Conservation (phyloP, 2,329 filamentous ascomycete genomes). For the Cladosporium sp. region DNA sequence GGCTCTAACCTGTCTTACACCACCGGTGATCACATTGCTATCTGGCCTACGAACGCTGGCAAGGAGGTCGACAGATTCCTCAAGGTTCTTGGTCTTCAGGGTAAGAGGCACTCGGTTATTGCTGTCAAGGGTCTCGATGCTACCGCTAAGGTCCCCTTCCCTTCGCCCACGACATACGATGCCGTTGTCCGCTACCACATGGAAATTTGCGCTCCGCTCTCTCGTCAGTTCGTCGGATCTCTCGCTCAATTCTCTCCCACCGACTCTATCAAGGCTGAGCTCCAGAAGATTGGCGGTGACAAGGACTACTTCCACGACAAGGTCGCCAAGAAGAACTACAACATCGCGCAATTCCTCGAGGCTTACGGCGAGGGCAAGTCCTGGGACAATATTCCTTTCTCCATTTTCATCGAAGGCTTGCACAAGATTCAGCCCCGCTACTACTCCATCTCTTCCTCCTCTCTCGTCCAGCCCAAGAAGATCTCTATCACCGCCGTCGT, state of each 20-base stretch:
- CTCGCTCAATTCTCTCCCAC: conserved; percentile 84
- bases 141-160: conserved; percentile 95
- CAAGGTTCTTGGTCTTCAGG: conserved; percentile 64
- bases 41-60: conserved; percentile 95
- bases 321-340: conserved; percentile 73
- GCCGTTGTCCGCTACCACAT: conserved; percentile 90
- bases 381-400: conserved; percentile 86
- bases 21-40: conserved; percentile 91
- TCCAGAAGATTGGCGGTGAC: conserved; percentile 81
- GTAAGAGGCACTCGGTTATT: conserved; percentile 77
- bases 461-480: conserved; percentile 85
- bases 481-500: conserved; percentile 94
- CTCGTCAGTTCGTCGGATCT: conserved; percentile 86
- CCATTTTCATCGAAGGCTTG: conserved; percentile 85
- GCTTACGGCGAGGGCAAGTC: conserved; percentile 64
- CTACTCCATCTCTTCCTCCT: conserved; percentile 98
- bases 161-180: conserved; percentile 93
- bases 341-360: conserved; percentile 79
- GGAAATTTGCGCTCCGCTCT: conserved; percentile 91
- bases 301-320: conserved; percentile 93
- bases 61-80: conserved; percentile 88
- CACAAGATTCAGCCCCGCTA: conserved; percentile 95
- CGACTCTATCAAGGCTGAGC: conserved; percentile 77
- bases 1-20: conserved; percentile 88
- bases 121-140: conserved; percentile 86